Base-by-base conservation (phyloP, 495 filamentous ascomycete genomes). In the Xylaria cubensis region DNA sequence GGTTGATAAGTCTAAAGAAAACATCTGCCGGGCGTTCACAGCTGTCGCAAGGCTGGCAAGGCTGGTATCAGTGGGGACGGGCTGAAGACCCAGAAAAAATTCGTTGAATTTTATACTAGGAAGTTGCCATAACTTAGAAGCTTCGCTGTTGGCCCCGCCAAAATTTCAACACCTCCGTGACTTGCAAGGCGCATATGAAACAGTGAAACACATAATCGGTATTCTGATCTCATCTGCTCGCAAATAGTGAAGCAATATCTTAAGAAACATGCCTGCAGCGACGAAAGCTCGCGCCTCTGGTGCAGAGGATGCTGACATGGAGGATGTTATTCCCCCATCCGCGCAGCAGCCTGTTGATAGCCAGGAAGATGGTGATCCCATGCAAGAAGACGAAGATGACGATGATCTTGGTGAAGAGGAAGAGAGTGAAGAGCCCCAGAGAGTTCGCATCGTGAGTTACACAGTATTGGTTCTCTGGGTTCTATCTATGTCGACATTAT, bases 361-460 rank as follows among this genome's bases (percentile, higher is more conserved):
- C 67, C 77, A 81, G 62, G 78, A 84, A 70, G 75, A 75, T 21
- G 77, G 74, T 64, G 83, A 86, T 71, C 84, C 79, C 3, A 80
- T 79, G 67, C 61, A 77, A 64, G 75, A 82, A 61, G 83, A 87
- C 19, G 80, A 82, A 34, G 84, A 81, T 70, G 83, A 82, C 64
- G 78, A 79, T n/a, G 79, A 81, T 15, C 53, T 64, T 0, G 34
- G 32, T 19, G 72, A 80, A 0, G 77, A 79, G 10, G 82, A 80
- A 1, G 81, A 86, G 26, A 82, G 83, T 48, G 73, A 85, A 59
- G 85, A 87, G 13, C 82, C 86, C 46, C 85, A 86, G 76, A 82
- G 86, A 41, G 87, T 91, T 67, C 76, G 88, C 66, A 86, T 91
- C 73, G 89, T 91, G 73, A 74, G 88, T 41, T 42, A 64, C 12